Evolutionary conservation across 768 basidiomycete species (phyloP), one percentile per base, ranked within the genome.

Genomic region (Cystobasidium ongulense): DNA sequence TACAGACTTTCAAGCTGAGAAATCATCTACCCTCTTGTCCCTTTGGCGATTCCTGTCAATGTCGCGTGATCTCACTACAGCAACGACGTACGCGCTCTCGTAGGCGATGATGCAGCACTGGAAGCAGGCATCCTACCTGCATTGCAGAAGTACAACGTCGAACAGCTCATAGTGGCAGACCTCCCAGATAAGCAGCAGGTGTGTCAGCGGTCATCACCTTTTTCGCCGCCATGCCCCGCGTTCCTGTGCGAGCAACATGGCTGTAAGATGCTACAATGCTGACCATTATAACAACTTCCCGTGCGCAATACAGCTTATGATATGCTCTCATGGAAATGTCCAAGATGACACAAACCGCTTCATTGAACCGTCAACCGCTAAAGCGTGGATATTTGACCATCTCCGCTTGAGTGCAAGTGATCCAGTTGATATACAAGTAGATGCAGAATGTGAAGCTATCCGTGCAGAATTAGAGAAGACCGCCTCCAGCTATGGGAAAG

Each of bases 161-260:
- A 87, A 41, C 95, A 99, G 80, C 90, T 93, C 80, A 89, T 88
- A 33, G 87, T 89, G 27, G 90, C 90, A 29, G 90, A 92, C 75
- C 88, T 93, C n/a, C 89, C 89, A 3, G 88, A 86, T 18, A 83
- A 85, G 38, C 83, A 86, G 36, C 88, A 95, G 83, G 94, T 91
- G 80, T 67, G 85, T 81, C 53, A 10, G n/a, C n/a, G 8, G 38
- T n/a, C 53, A 25, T 11, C 21, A 17, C 46, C 5, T 17, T 29
- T 7, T 13, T 52, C n/a, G n/a, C 1, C 38, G 53, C 21, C n/a
- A 54, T 59, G 46, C 46, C 46, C 33, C 38, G 38, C 61, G 57
- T 41, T 62, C 10, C 27, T 46, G 8, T 64, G 25, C 17, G 36
- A 59, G 46, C 10, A 18, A 8, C 15, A 31, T 36, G 63, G 23